phyloP scores from a whole-genome alignment of 345 rosid genomes.

The Noccaea bulbosa region DNA sequence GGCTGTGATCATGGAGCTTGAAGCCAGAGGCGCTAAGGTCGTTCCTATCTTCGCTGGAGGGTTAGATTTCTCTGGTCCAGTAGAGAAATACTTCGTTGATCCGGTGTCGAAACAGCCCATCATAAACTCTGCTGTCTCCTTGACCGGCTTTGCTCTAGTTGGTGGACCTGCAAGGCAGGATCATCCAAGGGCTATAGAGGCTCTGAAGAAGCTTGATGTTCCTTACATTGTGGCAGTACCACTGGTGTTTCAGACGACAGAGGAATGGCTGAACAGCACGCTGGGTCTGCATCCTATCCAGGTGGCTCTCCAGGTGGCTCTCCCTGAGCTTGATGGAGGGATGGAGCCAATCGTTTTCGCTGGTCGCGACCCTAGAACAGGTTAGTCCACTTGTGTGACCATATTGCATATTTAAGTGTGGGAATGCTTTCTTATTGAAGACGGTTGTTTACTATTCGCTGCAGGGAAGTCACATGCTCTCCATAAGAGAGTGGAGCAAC shows the following conservation, averaged over 20 bases:
- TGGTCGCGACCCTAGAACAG: slow-evolving; percentile 97
- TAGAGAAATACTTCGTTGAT: slow-evolving; percentile 77
- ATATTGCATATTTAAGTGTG: slow-evolving; percentile 4
- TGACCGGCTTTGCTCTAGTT: slow-evolving; percentile 96
- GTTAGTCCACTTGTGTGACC: slow-evolving; percentile 47
- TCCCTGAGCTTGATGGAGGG: slow-evolving; percentile 98
- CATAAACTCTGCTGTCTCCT: slow-evolving; percentile 73
- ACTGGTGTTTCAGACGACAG: slow-evolving; percentile 96
- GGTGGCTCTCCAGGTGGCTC: slow-evolving; percentile 98
- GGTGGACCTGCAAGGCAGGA: slow-evolving; percentile 99
- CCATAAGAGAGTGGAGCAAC: slow-evolving; percentile 99
- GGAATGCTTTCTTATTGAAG: slow-evolving; percentile 22
- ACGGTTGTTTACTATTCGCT: slow-evolving; percentile 28
- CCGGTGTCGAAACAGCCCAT: slow-evolving; percentile 69
- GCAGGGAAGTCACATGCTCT: slow-evolving; percentile 99
- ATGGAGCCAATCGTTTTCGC: slow-evolving; percentile 99
- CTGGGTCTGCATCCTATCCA: slow-evolving; percentile 96
- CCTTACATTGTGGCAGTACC: slow-evolving; percentile 95
- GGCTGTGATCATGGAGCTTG: slow-evolving; percentile 98
- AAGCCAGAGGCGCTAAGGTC: slow-evolving; percentile 95
- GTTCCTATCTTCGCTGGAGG: slow-evolving; percentile 95
- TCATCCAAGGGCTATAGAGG: slow-evolving; percentile 95
- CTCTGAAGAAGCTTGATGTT: slow-evolving; percentile 84
- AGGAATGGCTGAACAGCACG: slow-evolving; percentile 95
- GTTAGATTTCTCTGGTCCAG: slow-evolving; percentile 91